A percentile compares a stretch with the other conserved stretches of the same genome.
These are phyloP conservation scores for Trichoderma polysporum DNA, from an alignment of 2,329 filamentous ascomycete genomes.

Conservation along the genomic window DNA sequence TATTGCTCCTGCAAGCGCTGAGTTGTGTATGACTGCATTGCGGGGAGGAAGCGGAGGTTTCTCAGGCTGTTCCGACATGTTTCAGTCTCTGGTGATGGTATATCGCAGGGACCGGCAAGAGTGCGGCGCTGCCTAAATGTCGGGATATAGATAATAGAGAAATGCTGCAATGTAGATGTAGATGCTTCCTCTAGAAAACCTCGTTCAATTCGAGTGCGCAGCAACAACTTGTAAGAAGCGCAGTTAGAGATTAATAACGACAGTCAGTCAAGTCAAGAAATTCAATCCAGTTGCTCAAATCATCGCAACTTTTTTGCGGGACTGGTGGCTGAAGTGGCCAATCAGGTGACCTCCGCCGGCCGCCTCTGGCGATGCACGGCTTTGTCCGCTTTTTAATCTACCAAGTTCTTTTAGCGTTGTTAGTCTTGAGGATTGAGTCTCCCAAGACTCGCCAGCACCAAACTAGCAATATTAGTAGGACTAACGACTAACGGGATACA, in stretches of 20 bases:
- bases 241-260: neutral
- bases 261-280: neutral
- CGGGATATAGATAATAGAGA: neutral
- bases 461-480: neutral
- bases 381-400: neutral
- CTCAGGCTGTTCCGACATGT: constrained; percentile 32
- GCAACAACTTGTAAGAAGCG: neutral
- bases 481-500: too few species aligned
- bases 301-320: constrained; percentile 22
- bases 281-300: neutral
- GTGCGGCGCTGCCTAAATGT: neutral
- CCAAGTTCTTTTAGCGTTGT: neutral
- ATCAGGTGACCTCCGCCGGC: neutral
- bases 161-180: neutral
- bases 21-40: constrained; percentile 45
- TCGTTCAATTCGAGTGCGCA: neutral
- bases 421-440: neutral
- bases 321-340: neutral
- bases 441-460: neutral
- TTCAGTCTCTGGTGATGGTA: neutral
- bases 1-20: constrained; percentile 49
- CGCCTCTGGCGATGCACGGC: neutral
- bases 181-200: neutral
- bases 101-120: neutral
- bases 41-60: constrained; percentile 34